Evolutionary conservation across 2,329 filamentous ascomycete genomes (phyloP).

Genomic region (Aspergillus fijiensis): DNA sequence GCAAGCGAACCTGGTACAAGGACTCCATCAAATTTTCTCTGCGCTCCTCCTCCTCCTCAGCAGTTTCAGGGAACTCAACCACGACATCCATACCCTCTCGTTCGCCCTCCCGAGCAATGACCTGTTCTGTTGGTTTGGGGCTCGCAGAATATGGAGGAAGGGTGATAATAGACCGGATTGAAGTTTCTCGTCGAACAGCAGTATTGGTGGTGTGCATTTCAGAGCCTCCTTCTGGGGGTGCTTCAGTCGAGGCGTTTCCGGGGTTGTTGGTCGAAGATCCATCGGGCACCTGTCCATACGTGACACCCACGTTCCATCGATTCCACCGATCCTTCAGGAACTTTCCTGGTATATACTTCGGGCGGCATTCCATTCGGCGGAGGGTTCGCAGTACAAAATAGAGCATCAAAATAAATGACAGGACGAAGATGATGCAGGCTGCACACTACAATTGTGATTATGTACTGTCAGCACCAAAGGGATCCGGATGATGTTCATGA

Average conservation of each 20-base stretch:
- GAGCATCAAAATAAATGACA: slow-evolving; percentile 29
- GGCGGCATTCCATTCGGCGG: slow-evolving; percentile 46
- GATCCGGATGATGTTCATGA: not conserved
- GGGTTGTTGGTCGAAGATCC: slow-evolving; percentile 22
- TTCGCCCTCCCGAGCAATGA: slow-evolving; percentile 86
- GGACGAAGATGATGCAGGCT: slow-evolving; percentile 32
- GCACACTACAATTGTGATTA: slow-evolving; percentile 21
- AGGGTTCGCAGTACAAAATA: slow-evolving; percentile 45
- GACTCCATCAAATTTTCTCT: slow-evolving; percentile 91
- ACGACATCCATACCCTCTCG: slow-evolving; percentile 88
- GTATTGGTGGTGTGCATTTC: slow-evolving; percentile 29
- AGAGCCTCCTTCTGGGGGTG: slow-evolving; percentile 27
- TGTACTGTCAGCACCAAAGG: not conserved
- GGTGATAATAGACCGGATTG: slow-evolving; percentile 90
- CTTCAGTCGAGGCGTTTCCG: slow-evolving; percentile 28
- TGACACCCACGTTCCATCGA: slow-evolving; percentile 47
- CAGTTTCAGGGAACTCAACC: slow-evolving; percentile 77
- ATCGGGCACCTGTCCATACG: slow-evolving; percentile 43
- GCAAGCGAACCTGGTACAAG: slow-evolving; percentile 81
- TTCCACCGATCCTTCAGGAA: slow-evolving; percentile 54
- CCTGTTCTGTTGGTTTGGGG: slow-evolving; percentile 72
- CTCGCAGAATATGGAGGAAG: slow-evolving; percentile 78
- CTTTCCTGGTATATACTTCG: slow-evolving; percentile 53
- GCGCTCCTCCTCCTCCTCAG: slow-evolving; percentile 72
- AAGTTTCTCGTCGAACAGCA: slow-evolving; percentile 75